Base-by-base conservation (phyloP, 2,329 filamentous ascomycete species). In the Fusarium sp. region DNA sequence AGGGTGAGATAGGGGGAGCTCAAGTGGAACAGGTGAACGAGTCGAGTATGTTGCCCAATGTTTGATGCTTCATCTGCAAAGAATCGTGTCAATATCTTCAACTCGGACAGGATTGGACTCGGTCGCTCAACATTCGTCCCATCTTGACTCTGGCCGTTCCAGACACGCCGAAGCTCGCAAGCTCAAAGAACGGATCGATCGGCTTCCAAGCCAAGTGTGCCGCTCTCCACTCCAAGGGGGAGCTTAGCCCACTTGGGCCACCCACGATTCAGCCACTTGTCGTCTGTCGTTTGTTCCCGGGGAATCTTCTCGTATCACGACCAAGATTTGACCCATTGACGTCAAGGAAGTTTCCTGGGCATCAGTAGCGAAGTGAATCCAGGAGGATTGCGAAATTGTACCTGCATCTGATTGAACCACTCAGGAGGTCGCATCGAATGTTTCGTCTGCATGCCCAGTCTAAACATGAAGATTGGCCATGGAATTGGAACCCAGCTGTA, bases 151-250 rank as follows among this genome's bases (percentile, higher is more conserved):
- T 63, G 12, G 25, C 32, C n/a, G 15, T 56, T 32, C 33, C 14
- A 20, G 17, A 58, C 37, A 56, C n/a, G 45, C 60, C 30, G 37
- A 27, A 20, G 32, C 52, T 37, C 25, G 30, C 45, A 50, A 50
- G 35, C 56, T 22, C 35, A 66, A 45, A 71, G 17, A 61, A 64
- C 72, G 66, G 72, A 68, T 75, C 58, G 50, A 73, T 60, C 66
- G 72, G 72, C 72, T 63, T 64, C 59, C 33, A 37, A 64, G 66
- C 71, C 68, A 64, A 69, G 58, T 38, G 35, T 58, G 14, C 20
- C n/a, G 8, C 43, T 69, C 70, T 63, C 73, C 73, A 73, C 73
- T 73, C 45, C 66, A 71, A 75, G 47, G 72, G 72, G 69, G 40
- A 70, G 14, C 37, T 2, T 15, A 61, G n/a, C 43, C 66, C 65